phyloP scores from a whole-genome alignment of 495 filamentous ascomycete genomes.

The Penicillium argentinense region DNA sequence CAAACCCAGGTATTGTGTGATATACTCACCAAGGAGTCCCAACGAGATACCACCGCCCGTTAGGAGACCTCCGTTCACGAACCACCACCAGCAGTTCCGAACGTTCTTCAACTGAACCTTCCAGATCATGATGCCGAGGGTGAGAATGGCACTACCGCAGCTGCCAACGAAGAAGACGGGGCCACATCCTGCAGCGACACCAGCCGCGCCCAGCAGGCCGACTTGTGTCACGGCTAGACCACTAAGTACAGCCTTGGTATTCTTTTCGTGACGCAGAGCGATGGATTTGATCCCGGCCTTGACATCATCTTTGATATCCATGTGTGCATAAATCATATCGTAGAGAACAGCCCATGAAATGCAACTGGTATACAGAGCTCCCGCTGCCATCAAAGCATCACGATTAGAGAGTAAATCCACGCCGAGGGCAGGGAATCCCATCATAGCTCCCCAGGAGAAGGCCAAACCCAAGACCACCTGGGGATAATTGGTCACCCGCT shows the following conservation, averaged over 20 bases:
- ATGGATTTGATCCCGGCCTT: slow-evolving; percentile 96
- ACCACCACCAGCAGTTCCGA: slow-evolving; percentile 96
- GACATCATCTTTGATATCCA: slow-evolving; percentile 94
- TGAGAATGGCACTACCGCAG: slow-evolving; percentile 76
- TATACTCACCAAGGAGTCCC: slow-evolving; percentile 65
- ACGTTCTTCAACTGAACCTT: slow-evolving; percentile 81
- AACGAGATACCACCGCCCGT: slow-evolving; percentile 66
- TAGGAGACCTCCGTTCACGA: slow-evolving; percentile 69
- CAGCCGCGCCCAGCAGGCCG: slow-evolving; percentile 75
- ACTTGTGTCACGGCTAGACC: slow-evolving; percentile 75
- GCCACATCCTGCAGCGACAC: slow-evolving; percentile 69
- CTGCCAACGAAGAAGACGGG: slow-evolving; percentile 83
- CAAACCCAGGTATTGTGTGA: slow-evolving; percentile 34
- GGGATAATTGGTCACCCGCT: slow-evolving; percentile 91
- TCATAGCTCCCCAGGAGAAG: slow-evolving; percentile 95
- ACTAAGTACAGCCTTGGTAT: slow-evolving; percentile 83
- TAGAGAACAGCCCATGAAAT: slow-evolving; percentile 94
- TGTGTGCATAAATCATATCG: slow-evolving; percentile 99
- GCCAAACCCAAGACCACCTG: slow-evolving; percentile 89
- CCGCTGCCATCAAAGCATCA: slow-evolving; percentile 64
- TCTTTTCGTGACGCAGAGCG: slow-evolving; percentile 79
- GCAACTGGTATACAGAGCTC: slow-evolving; percentile 78
- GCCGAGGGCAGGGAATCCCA: slow-evolving; percentile 93
- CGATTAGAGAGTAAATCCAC: slow-evolving; percentile 71
- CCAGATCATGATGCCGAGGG: slow-evolving; percentile 85